These are phyloP conservation scores for Hypholoma sublateritium DNA, from an alignment of 768 basidiomycete genomes.

Conservation along the genomic window DNA sequence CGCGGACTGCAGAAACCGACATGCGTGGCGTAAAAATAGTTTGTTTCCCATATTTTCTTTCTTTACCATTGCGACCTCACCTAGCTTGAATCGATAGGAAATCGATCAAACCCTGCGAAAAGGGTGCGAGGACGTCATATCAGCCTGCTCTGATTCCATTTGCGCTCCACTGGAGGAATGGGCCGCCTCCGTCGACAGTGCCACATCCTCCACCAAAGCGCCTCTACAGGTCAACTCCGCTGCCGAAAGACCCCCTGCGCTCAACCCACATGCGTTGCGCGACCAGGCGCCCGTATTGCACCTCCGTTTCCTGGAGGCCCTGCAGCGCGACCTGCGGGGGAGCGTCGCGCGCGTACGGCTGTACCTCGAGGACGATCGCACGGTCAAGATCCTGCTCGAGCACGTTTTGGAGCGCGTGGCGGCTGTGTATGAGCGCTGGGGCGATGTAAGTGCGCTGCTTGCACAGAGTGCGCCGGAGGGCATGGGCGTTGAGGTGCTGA, in stretches of 20 bases:
- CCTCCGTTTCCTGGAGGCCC: conserved; percentile 50
- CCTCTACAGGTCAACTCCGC: too few species aligned
- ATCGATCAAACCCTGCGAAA: conserved; percentile 85
- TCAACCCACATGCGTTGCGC: conserved; percentile 29
- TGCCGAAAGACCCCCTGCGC: not conserved
- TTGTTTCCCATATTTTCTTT: conserved; percentile 18
- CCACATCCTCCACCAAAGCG: not conserved
- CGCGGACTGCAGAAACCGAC: conserved; percentile 52
- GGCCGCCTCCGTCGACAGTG: conserved; percentile 35
- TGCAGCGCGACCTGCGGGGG: conserved; percentile 55
- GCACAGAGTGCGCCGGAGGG: conserved; percentile 29
- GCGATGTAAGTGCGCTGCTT: conserved; percentile 58
- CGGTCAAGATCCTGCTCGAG: conserved; percentile 77
- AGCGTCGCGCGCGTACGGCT: conserved; percentile 60
- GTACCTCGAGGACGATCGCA: conserved; percentile 81
- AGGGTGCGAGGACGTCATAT: conserved; percentile 84
- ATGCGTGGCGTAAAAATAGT: conserved; percentile 76
- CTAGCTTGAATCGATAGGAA: conserved; percentile 43
- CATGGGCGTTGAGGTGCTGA: conserved; percentile 16
- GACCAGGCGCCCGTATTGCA: conserved; percentile 54
- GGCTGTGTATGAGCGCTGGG: conserved; percentile 73
- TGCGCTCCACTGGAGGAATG: conserved; percentile 64
- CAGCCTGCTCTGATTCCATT: conserved; percentile 54
- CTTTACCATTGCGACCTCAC: not conserved
- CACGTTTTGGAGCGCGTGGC: conserved; percentile 72